Evolutionary conservation across 2,329 filamentous ascomycete genomes (phyloP), one percentile per base, ranked within the genome.

Genomic region (Capronia americana): DNA sequence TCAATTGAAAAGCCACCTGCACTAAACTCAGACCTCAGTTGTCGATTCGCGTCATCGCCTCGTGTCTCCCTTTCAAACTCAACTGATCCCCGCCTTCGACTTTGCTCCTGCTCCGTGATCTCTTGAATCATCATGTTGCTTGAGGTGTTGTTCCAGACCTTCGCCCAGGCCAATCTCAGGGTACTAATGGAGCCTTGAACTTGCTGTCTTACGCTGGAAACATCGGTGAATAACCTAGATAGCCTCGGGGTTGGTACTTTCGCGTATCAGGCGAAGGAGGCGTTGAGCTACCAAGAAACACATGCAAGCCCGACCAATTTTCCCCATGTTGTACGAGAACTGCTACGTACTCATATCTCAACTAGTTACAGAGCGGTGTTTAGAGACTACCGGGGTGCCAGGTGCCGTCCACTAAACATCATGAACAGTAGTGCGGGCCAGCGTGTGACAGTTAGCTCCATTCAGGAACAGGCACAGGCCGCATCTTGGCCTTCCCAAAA

Each of bases 11-110:
- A 26, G 48, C 48, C 48, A 51, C 48, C 48, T 24, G 20, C 48
- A 14, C 17, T 14, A 51, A 51, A 26, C 48, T 17, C 48, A 51
- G 48, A 44, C 38, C 38, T 51, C 48, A 51, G 48, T 28, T 51
- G 12, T 12, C 48, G 20, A 51, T 26, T 14, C 20, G 48, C 48
- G 48, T 51, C 48, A 51, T 51, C 48, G 7, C 23, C 48, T 51
- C 48, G 23, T 51, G 48, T 44, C 38, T n/a, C 20, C 17, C 38
- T 44, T 7, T 44, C 38, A 44, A 20, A 44, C 38, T 20, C 5
- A 20, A 44, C 38, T 44, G 38, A 44, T 44, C 38, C 17, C 38
- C 14, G 38, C 12, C 38, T 3, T 41, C 17, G 17, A 41, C 6
- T 41, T 7, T 7, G 14, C 38, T n/a, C 38, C 17, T n/a, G 4